Evolutionary conservation across 2,329 filamentous ascomycete genomes (phyloP).

Genomic region (Colletotrichum echinochloae): DNA sequence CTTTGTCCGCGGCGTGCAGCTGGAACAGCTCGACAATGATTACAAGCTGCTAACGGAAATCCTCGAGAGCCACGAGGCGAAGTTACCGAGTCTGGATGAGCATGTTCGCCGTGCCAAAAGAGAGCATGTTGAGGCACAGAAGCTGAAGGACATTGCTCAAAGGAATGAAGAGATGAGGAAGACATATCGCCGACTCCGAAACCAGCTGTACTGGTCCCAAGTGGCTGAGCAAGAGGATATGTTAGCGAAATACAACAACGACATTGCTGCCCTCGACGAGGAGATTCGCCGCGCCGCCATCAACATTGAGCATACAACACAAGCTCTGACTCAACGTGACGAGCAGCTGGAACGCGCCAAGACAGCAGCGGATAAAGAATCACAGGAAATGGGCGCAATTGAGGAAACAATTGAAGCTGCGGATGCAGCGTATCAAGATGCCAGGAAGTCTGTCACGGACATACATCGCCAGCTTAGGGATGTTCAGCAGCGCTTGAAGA

Average conservation of each 20-base stretch:
- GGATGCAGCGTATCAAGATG: slow-evolving; percentile 59
- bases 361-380: slow-evolving; percentile 3
- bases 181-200: slow-evolving; percentile 68
- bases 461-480: slow-evolving; percentile 71
- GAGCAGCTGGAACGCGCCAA: slow-evolving; percentile 29
- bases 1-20: slow-evolving; percentile 92
- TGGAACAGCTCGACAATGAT: slow-evolving; percentile 91
- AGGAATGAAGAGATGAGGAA: slow-evolving; percentile 61
- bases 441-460: slow-evolving; percentile 65
- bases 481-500: slow-evolving; percentile 69
- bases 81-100: slow-evolving; percentile 70
- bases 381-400: slow-evolving; percentile 15
- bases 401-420: slow-evolving; percentile 17
- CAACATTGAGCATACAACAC: slow-evolving; percentile 58
- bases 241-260: slow-evolving; percentile 51
- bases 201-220: slow-evolving; percentile 87
- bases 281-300: slow-evolving; percentile 53
- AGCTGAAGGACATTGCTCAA: slow-evolving; percentile 48
- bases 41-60: slow-evolving; percentile 86
- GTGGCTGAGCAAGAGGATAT: slow-evolving; percentile 79
- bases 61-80: slow-evolving; percentile 77
- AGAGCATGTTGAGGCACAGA: slow-evolving; percentile 52
- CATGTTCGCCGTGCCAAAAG: slow-evolving; percentile 72
- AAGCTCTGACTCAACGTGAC: slow-evolving; percentile 48
- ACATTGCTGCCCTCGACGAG: slow-evolving; percentile 48